Evolutionary conservation across 257 asterid genomes (phyloP), one percentile per base, ranked within the genome.

Genomic region (Solanum habrochaites): DNA sequence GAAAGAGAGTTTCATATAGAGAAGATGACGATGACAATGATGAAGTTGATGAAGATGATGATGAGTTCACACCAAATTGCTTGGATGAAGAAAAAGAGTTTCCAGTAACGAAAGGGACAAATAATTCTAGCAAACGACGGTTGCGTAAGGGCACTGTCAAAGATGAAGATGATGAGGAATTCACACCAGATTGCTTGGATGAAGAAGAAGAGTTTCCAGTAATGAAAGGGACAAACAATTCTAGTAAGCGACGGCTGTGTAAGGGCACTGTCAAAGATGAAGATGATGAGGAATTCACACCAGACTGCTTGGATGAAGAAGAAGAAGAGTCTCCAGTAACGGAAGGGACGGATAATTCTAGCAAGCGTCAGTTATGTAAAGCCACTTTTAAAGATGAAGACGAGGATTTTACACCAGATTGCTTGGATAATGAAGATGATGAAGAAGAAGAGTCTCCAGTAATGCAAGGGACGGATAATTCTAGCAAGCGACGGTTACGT

Each of bases 331-430:
- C 20, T 27, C 74, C 74, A 27, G 39, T 67, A 67, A 27, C 5
- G 74, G 83, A 88, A 85, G 86, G 83, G 88, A 85, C 84, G 0
- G 78, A 85, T 87, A 88, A 69, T 67, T 49, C 87, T 42, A 87
- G 88, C 11, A 85, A 87, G 88, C 86, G 82, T 29, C 67, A 56
- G 39, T 85, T 62, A 52, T 88, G 56, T 72, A 66, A 82, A 73
- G 89, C 66, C 71, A 84, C 75, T 86, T 85, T n/a, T 18, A 87
- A 87, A 69, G 91, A 91, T 72, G 88, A 66, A 83, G 93, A 88
- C 49, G 92, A 88, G 21, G 93, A 91, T 89, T 88, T 91, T 64
- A 88, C 82, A 16, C 91, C 75, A 77, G 91, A 90, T 73, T 91
- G 85, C 85, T 39, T 85, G 42, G 90, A 91, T 42, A 91, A 67